Percentiles rank a stretch among this genome's conserved stretches.
Evolutionary conservation across 1,284 basidiomycete species (phyloP).

Genomic region (Malassezia obtusa): DNA sequence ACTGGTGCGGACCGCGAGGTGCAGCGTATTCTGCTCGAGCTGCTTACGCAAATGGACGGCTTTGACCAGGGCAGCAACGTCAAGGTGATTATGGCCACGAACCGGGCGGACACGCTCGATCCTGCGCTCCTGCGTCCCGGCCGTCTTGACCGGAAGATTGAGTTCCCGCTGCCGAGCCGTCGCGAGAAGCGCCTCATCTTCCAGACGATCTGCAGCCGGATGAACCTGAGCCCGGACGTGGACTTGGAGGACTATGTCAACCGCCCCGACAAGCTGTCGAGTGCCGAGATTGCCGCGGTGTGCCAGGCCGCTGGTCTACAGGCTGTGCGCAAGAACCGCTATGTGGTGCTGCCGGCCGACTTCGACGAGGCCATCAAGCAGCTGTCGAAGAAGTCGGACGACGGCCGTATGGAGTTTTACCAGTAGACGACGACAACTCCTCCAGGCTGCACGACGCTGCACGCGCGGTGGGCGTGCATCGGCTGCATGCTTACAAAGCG

Average conservation of each 20-base stretch:
- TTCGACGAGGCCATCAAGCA: constrained; percentile 60
- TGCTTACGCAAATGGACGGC: constrained; percentile 99
- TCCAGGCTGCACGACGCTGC: neutral
- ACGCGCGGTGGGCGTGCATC: neutral
- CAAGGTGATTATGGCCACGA: constrained; percentile 60
- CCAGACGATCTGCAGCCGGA: constrained; percentile 93
- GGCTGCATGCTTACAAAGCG: constrained; percentile 13
- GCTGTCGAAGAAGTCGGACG: constrained; percentile 44
- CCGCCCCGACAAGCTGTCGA: constrained; percentile 85
- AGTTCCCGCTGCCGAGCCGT: constrained; percentile 88
- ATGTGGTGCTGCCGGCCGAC: constrained; percentile 88
- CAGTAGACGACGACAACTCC: constrained; percentile 22
- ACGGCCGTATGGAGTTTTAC: constrained; percentile 46
- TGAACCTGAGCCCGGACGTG: constrained; percentile 96
- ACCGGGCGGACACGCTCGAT: constrained; percentile 52
- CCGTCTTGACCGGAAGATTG: constrained; percentile 95
- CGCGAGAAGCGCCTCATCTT: constrained; percentile 95
- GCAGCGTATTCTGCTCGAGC: constrained; percentile 94
- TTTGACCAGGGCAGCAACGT: constrained; percentile 99
- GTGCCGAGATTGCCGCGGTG: constrained; percentile 89
- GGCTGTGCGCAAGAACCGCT: constrained; percentile 95
- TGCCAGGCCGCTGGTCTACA: constrained; percentile 95
- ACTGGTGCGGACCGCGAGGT: constrained; percentile 98
- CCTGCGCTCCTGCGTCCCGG: constrained; percentile 94
- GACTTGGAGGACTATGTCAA: constrained; percentile 98